These are phyloP conservation scores for Coemansia sp. DNA, from an alignment of 192 early-diverging fungal species.

Conservation along the genomic window DNA sequence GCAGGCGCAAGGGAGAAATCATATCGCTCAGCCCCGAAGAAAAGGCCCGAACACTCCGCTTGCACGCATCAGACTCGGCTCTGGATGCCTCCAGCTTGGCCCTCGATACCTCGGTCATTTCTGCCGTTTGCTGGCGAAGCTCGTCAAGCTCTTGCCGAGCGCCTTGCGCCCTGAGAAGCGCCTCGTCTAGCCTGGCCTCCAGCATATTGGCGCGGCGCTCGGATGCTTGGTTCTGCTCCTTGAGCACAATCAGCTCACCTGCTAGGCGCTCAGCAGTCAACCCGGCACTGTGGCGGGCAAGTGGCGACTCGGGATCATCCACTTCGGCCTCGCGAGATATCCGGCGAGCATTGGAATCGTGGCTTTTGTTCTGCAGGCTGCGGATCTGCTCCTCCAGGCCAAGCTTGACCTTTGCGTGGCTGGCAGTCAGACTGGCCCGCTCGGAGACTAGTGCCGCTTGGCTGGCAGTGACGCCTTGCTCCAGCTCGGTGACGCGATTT, in stretches of 20 bases:
- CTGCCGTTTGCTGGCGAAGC: constrained; percentile 17
- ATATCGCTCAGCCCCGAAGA: constrained; percentile 19
- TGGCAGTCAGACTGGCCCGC: not conserved
- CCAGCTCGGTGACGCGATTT: constrained; percentile 9
- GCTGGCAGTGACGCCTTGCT: constrained; percentile 4
- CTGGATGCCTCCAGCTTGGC: constrained; percentile 14
- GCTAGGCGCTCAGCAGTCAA: constrained; percentile 45
- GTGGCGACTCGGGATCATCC: constrained; percentile 26
- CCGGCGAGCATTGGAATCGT: constrained; percentile 32
- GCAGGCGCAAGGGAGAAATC: constrained; percentile 32
- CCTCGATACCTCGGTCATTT: constrained; percentile 19
- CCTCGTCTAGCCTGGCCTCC: constrained; percentile 41
- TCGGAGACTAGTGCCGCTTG: constrained; percentile 3
- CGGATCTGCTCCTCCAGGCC: constrained; percentile 38
- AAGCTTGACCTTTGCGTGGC: not conserved
- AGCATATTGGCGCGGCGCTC: constrained; percentile 24
- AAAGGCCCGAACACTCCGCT: constrained; percentile 29
- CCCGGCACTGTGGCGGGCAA: constrained; percentile 45
- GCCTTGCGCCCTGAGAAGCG: constrained; percentile 32
- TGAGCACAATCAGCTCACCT: constrained; percentile 47
- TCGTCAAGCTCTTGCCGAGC: constrained; percentile 26
- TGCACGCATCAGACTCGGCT: constrained; percentile 13
- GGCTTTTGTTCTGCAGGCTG: constrained; percentile 32
- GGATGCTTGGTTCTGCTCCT: constrained; percentile 39
- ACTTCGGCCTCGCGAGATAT: constrained; percentile 19